Evolutionary conservation across 257 asterid species (phyloP), one percentile per base, ranked within the genome.

Genomic region (Gentiana dahurica): DNA sequence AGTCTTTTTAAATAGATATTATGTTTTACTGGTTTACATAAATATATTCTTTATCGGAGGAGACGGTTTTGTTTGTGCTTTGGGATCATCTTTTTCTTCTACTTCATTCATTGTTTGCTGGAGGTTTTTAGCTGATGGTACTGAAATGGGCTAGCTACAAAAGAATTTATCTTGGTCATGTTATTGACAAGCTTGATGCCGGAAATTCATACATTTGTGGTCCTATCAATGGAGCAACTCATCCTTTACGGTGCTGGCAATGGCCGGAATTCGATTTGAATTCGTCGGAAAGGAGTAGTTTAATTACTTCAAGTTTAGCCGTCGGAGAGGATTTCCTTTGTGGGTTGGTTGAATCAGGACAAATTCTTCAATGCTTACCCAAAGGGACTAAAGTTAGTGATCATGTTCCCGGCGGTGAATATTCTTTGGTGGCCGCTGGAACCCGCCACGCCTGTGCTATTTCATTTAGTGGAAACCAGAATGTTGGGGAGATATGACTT

Each of bases 181-280:
- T 53, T 44, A 12, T 86, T 24, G 74, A 61, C 7, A 86, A 89
- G 12, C 65, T 89, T 13, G 67, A 62, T 62, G 68, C 93, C 8
- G 89, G 87, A n/a, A 78, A 79, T 63, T 66, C 87, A 24, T 84
- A 54, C 44, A 62, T 89, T 54, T 89, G 94, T 52, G 97, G 95
- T 12, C 35, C 85, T 34, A 60, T 61, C 6, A 52, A 49, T 59
- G 56, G 70, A 45, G 24, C 24, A 24, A 48, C 79, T 4, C 68
- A 52, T 58, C 59, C 45, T 6, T 34, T 72, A 12, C 71, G 70
- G 15, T 86, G 95, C 71, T 86, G 94, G 87, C 94, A 53, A 49
- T 64, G 80, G 89, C 66, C 10, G 35, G 58, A 13, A n/a, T 67
- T 66, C 36, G 59, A 39, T 57, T 1, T 15, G 34, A 59, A 34